These are phyloP conservation scores for Emydomyces testavorans DNA, from an alignment of 2,329 filamentous ascomycete genomes.

Conservation along the genomic window DNA sequence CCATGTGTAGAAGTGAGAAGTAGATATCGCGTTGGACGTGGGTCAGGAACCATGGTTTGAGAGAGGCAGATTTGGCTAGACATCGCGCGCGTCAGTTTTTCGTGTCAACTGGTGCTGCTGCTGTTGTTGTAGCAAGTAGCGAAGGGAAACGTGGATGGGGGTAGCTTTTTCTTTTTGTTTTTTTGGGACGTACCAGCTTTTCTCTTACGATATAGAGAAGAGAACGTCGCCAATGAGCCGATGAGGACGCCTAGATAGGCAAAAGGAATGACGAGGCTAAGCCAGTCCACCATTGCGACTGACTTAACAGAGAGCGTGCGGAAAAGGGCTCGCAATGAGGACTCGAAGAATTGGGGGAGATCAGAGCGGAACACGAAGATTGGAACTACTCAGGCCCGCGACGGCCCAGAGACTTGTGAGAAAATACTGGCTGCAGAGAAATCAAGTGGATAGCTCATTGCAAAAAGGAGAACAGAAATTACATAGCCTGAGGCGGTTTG, in stretches of 20 bases:
- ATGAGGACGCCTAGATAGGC: slow-evolving; percentile 80
- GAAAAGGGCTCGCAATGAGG: background rate
- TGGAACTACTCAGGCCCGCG: background rate
- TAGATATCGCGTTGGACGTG: slow-evolving; percentile 92
- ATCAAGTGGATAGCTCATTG: background rate
- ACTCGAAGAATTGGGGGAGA: background rate
- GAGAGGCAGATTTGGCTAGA: slow-evolving; percentile 63
- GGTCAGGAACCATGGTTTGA: slow-evolving; percentile 87
- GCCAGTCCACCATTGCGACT: slow-evolving; percentile 55
- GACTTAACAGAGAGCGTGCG: background rate
- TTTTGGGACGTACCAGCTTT: slow-evolving; percentile 60
- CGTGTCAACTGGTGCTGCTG: background rate
- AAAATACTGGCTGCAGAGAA: background rate
- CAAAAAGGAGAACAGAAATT: background rate
- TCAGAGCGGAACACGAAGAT: background rate
- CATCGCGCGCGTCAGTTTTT: slow-evolving; percentile 14
- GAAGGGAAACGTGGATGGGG: too few relatives aligned
- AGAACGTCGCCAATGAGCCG: slow-evolving; percentile 84
- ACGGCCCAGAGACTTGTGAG: background rate
- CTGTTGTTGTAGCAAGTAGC: too few relatives aligned
- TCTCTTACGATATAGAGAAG: slow-evolving; percentile 81
- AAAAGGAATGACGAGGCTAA: slow-evolving; percentile 73
- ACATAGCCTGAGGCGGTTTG: too few relatives aligned
- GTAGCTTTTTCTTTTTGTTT: too few relatives aligned
- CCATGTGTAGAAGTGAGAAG: slow-evolving; percentile 76